phyloP scores from a whole-genome alignment of 495 filamentous ascomycete species.

The Darksidea phi region DNA sequence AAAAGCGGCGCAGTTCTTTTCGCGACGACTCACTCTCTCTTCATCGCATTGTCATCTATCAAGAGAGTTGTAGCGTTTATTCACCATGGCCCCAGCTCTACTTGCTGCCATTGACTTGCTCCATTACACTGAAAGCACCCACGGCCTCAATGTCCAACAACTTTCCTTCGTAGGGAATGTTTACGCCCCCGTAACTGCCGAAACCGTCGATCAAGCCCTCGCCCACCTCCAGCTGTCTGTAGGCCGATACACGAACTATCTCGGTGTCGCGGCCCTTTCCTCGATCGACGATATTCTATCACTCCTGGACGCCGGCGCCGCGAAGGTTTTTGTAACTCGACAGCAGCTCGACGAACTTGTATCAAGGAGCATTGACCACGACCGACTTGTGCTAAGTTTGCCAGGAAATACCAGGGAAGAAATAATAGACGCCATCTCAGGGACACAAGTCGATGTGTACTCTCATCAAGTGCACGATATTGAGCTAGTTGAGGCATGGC shows the following conservation, averaged over 20 bases:
- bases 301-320: constrained; percentile 82
- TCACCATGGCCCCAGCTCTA: constrained; percentile 35
- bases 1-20: too few relatives aligned
- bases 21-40: too few relatives aligned
- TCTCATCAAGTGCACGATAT: constrained; percentile 48
- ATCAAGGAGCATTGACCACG: constrained; percentile 55
- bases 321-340: constrained; percentile 73
- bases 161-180: constrained; percentile 77
- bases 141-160: constrained; percentile 64
- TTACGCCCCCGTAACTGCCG: constrained; percentile 62
- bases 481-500: constrained; percentile 45
- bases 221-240: constrained; percentile 68
- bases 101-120: constrained; percentile 59
- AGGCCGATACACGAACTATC: constrained; percentile 64
- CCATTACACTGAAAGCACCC: constrained; percentile 49
- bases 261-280: constrained; percentile 71
- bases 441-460: constrained; percentile 51
- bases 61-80: neutral
- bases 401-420: constrained; percentile 50
- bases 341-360: constrained; percentile 59
- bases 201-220: constrained; percentile 59
- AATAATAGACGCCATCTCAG: constrained; percentile 54
- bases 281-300: constrained; percentile 69
- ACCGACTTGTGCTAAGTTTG: constrained; percentile 52
- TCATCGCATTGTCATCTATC: neutral